These are phyloP conservation scores for Dothideomycetes sp. DNA, from an alignment of 2,329 filamentous ascomycete species.

Conservation along the genomic window DNA sequence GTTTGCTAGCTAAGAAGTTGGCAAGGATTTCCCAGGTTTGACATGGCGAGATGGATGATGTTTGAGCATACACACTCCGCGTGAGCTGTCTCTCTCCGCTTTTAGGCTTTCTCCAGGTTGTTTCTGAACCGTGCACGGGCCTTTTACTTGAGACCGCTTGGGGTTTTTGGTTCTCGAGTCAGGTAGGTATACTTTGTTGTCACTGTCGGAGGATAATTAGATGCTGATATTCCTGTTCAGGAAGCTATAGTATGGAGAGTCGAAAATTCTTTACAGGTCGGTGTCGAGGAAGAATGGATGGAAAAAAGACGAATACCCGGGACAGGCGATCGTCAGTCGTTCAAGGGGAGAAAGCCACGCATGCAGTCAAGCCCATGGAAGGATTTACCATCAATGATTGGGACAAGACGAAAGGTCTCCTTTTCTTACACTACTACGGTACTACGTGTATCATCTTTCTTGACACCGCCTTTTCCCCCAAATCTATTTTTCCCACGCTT, in stretches of 20 bases:
- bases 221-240: not conserved
- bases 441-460: not conserved
- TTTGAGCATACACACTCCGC: no score
- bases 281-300: not conserved
- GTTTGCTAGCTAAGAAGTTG: no score
- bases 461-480: not conserved
- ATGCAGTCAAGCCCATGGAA: no score
- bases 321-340: conserved; percentile 7
- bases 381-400: no score
- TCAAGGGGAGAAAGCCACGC: conserved; percentile 7
- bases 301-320: not conserved
- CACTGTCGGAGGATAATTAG: no score
- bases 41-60: no score
- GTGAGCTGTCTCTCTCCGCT: no score
- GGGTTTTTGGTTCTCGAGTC: no score
- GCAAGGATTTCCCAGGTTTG: no score
- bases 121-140: not conserved
- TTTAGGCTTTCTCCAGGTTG: not conserved
- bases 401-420: not conserved
- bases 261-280: no score
- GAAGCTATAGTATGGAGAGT: no score
- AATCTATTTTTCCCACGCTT: not conserved
- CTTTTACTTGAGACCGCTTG: not conserved
- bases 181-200: no score
- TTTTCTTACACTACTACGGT: not conserved